Evolutionary conservation across 2,329 filamentous ascomycete species (phyloP).

Genomic region (Aspergillus ochraceoroseus): DNA sequence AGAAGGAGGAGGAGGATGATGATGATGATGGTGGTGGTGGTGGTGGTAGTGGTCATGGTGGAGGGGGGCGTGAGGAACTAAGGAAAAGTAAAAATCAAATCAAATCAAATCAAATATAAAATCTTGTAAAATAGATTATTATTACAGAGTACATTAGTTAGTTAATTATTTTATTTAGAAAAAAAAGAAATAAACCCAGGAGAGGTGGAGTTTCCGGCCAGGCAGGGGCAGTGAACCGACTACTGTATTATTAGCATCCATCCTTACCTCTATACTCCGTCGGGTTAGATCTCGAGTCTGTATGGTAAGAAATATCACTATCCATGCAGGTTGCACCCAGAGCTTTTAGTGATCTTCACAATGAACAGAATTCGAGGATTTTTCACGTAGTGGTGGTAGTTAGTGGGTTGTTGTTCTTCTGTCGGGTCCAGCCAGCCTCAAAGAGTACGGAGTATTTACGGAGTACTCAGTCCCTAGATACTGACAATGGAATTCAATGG

Average conservation of each 20-base stretch:
- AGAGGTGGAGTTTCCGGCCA: constrained; percentile 3
- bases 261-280: constrained; percentile 1
- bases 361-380: constrained; percentile 1
- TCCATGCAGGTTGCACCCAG: constrained; percentile 15
- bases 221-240: constrained; percentile 8
- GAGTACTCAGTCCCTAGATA: too few relatives aligned
- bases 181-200: neutral
- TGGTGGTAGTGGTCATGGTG: constrained; percentile 6
- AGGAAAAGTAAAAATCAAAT: constrained; percentile 10
- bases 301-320: constrained; percentile 1
- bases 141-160: too few relatives aligned
- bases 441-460: neutral
- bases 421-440: neutral
- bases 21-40: constrained; percentile 15
- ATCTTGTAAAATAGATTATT: constrained; percentile 8
- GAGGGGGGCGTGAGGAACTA: constrained; percentile 11
- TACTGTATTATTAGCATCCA: constrained; percentile 8
- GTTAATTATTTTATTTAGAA: neutral
- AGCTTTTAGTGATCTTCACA: constrained; percentile 8
- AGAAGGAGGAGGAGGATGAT: constrained; percentile 20
- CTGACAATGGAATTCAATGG: too few relatives aligned
- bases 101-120: constrained; percentile 6
- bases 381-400: neutral
- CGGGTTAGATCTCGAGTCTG: constrained; percentile 1
- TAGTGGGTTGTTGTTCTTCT: constrained; percentile 3